These are phyloP conservation scores for Plasmodium reichenowi DNA, from an alignment of 169 alveolate genomes.

Conservation along the genomic window DNA sequence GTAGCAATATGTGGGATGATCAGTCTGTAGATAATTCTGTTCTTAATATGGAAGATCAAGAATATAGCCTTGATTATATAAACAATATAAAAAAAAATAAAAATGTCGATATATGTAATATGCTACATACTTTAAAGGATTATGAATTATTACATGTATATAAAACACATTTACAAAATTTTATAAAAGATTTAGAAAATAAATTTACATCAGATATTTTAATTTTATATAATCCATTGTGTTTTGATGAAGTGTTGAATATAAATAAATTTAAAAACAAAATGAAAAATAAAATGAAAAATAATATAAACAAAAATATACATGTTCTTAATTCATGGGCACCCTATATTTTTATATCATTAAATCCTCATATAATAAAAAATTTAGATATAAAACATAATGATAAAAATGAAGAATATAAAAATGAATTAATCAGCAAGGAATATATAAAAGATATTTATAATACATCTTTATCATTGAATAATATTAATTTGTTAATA, in stretches of 20 bases:
- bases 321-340: conserved; percentile 32
- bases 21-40: not conserved
- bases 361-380: conserved; percentile 8
- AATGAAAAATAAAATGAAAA: conserved; percentile 15
- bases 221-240: conserved; percentile 38
- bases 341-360: conserved; percentile 29
- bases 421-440: not conserved
- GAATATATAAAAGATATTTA: not conserved
- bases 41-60: conserved; percentile 15
- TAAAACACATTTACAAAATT: conserved; percentile 11
- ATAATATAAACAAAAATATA: not conserved
- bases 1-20: not conserved
- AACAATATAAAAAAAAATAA: conserved; percentile 13
- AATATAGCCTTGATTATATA: conserved; percentile 3
- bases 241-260: conserved; percentile 18
- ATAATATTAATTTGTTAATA: conserved; percentile 26
- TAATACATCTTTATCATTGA: conserved; percentile 8
- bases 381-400: not conserved
- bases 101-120: not conserved
- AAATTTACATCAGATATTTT: conserved; percentile 36
- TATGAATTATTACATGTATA: conserved; percentile 26
- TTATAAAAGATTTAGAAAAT: conserved; percentile 22
- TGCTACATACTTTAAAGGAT: conserved; percentile 1
- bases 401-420: not conserved
- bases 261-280: conserved; percentile 18